A percentile compares a stretch with the other conserved stretches of the same genome.
phyloP scores from a whole-genome alignment of 2,329 filamentous ascomycete species.

The Incumbomyces lentus region DNA sequence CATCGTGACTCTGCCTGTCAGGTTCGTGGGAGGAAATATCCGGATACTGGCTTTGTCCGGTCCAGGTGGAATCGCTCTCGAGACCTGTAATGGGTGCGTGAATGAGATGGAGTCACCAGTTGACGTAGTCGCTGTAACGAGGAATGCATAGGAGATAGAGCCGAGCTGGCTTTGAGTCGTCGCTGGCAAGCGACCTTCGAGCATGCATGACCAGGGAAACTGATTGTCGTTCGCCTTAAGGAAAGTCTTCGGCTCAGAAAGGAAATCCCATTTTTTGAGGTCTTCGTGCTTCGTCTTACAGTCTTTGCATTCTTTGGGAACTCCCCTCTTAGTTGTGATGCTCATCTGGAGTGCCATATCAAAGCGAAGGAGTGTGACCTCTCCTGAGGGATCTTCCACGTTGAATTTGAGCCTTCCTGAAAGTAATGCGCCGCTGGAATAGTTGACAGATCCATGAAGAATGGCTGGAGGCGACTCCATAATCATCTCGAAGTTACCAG shows the following conservation, averaged over 20 bases:
- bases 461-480: conserved; percentile 83
- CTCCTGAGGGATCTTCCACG: conserved; percentile 51
- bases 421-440: conserved; percentile 73
- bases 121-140: conserved; percentile 53
- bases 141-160: conserved; percentile 68
- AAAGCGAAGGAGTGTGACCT: conserved; percentile 60
- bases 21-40: conserved; percentile 91
- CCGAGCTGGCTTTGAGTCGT: conserved; percentile 65
- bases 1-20: conserved; percentile 75
- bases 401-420: conserved; percentile 71
- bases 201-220: conserved; percentile 80
- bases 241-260: conserved; percentile 44
- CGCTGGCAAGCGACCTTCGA: conserved; percentile 77
- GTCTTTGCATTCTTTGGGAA: conserved; percentile 64
- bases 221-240: conserved; percentile 51
- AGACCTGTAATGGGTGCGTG: conserved; percentile 59
- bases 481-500: conserved; percentile 46
- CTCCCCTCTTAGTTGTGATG: conserved; percentile 70
- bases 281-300: conserved; percentile 64
- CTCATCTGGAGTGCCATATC: conserved; percentile 61
- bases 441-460: conserved; percentile 64
- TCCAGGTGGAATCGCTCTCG: conserved; percentile 68
- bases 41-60: conserved; percentile 80
- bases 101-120: conserved; percentile 55
- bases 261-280: conserved; percentile 68